These are phyloP conservation scores for Pascua sp. DNA, from an alignment of 1,284 basidiomycete genomes.

Conservation along the genomic window DNA sequence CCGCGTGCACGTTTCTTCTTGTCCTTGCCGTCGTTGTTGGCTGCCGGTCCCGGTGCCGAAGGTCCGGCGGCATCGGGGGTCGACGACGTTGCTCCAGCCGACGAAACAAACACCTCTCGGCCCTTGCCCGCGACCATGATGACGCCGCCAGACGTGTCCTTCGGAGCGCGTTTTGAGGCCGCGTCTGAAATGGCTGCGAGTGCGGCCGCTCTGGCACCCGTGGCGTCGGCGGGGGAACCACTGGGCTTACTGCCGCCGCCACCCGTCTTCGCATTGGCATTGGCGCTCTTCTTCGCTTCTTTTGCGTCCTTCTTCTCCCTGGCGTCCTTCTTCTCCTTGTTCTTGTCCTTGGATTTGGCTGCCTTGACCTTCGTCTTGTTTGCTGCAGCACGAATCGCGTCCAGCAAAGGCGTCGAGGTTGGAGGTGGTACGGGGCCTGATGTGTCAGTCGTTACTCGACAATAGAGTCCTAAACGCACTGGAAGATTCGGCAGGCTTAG, in stretches of 20 bases:
- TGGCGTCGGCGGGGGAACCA: too few relatives aligned
- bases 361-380: conserved; percentile 14
- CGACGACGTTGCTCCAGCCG: conserved; percentile 1
- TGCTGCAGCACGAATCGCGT: conserved; percentile 65
- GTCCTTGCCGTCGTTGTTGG: conserved; percentile 9
- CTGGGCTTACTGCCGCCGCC: neutral
- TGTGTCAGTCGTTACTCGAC: neutral
- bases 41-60: conserved; percentile 12
- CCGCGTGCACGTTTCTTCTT: conserved; percentile 10
- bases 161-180: conserved; percentile 30
- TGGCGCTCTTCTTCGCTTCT: conserved; percentile 60
- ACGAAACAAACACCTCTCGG: conserved; percentile 31
- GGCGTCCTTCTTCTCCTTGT: neutral
- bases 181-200: conserved; percentile 34
- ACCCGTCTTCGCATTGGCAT: conserved; percentile 12
- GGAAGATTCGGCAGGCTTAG: conserved; percentile 60
- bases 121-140: conserved; percentile 43
- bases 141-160: conserved; percentile 18
- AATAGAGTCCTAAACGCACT: conserved; percentile 52
- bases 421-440: conserved; percentile 40
- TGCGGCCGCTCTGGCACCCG: conserved; percentile 23
- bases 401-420: conserved; percentile 79
- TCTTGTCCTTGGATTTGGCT: conserved; percentile 59
- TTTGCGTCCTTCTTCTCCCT: conserved; percentile 35
- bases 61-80: neutral